A percentile compares a stretch with the other conserved stretches of the same genome.
phyloP scores from a whole-genome alignment of 2,329 filamentous ascomycete species.

The Elsinoe australis region DNA sequence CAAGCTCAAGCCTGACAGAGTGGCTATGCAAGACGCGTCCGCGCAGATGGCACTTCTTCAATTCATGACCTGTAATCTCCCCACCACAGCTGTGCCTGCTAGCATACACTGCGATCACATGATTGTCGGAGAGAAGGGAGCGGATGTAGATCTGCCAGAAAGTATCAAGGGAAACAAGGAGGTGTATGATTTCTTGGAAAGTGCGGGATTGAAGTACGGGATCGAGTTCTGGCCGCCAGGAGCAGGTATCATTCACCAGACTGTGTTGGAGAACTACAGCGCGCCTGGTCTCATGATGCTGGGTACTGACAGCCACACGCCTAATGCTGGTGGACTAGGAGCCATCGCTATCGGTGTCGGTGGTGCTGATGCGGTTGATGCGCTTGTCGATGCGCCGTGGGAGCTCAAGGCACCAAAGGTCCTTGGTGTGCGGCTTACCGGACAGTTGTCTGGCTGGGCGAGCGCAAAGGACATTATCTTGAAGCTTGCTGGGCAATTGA shows the following conservation, averaged over 20 bases:
- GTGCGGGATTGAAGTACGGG: conserved; percentile 80
- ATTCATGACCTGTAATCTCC: conserved; percentile 95
- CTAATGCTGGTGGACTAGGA: conserved; percentile 95
- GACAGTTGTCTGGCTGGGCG: conserved; percentile 82
- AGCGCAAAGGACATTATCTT: conserved; percentile 93
- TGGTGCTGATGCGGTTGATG: conserved; percentile 96
- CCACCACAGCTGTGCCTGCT: conserved; percentile 82
- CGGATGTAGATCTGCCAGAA: conserved; percentile 72
- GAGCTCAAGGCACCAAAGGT: conserved; percentile 96
- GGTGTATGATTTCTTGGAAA: conserved; percentile 95
- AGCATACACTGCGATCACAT: conserved; percentile 99
- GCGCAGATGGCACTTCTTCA: conserved; percentile 97
- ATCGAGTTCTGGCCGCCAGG: conserved; percentile 95
- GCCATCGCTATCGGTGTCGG: conserved; percentile 94
- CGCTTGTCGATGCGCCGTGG: conserved; percentile 96
- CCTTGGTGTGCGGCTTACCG: conserved; percentile 93
- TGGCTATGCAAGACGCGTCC: conserved; percentile 98
- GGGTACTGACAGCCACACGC: conserved; percentile 93
- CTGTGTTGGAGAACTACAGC: conserved; percentile 94
- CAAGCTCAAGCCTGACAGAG: conserved; percentile 93
- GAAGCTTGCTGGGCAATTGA: conserved; percentile 77
- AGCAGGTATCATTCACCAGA: conserved; percentile 95
- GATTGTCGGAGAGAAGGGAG: conserved; percentile 91
- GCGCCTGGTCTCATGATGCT: conserved; percentile 98
- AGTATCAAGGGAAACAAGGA: conserved; percentile 91